These are phyloP conservation scores for Pleochaeta shiraiana DNA, from an alignment of 2,329 filamentous ascomycete genomes.

Conservation along the genomic window DNA sequence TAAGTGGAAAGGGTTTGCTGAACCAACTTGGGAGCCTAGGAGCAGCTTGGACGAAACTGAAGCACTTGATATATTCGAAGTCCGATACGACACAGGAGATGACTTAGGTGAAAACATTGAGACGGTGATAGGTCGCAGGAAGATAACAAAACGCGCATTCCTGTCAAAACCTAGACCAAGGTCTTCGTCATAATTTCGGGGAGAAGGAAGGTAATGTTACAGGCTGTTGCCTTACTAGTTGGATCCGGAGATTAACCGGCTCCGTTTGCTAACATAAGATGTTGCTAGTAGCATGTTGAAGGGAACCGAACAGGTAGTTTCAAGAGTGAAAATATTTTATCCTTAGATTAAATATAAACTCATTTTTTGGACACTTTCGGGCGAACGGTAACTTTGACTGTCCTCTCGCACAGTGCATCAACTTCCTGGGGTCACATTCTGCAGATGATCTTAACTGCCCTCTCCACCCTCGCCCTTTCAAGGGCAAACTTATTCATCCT, in stretches of 20 bases:
- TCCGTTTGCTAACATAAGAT: not conserved
- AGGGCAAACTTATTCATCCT: too few relatives aligned
- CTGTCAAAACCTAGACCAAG: not conserved
- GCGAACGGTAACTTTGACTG: not conserved
- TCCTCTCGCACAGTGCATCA: not conserved
- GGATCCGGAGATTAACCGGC: not conserved
- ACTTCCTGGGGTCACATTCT: too few relatives aligned
- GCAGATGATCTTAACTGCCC: too few relatives aligned
- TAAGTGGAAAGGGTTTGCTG: not conserved
- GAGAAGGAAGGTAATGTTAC: not conserved
- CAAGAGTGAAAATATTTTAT: not conserved
- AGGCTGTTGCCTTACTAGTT: not conserved
- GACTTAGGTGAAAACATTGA: not conserved
- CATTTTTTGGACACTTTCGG: not conserved
- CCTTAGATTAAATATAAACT: not conserved
- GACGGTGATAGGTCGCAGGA: not conserved
- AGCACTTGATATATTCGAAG: not conserved
- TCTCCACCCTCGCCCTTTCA: too few relatives aligned
- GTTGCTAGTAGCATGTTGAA: not conserved
- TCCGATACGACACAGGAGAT: not conserved
- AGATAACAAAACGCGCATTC: not conserved
- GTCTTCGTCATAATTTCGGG: too few relatives aligned
- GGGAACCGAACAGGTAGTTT: not conserved
- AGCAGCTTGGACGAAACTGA: not conserved
- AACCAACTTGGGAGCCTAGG: not conserved